Base-by-base conservation (phyloP, 306 rosid genomes). In the Albizia julibrissin region DNA sequence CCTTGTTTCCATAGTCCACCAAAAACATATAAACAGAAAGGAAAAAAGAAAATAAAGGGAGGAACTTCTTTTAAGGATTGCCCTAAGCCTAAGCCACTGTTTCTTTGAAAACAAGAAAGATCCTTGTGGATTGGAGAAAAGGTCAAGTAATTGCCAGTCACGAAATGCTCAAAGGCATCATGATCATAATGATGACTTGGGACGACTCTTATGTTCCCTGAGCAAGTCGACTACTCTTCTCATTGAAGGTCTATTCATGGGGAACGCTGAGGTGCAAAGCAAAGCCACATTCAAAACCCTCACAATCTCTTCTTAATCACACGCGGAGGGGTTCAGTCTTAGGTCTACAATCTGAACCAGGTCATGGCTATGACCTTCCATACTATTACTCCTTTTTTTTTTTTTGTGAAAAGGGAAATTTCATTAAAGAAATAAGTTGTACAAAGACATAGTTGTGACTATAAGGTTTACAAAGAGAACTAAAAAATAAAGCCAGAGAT, bases 201-300 rank as follows among this genome's bases (percentile, higher is more conserved):
- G 10, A 71, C 39, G 27, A 71, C 65, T 10, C 73, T 83, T 90
- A 70, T 12, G 73, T 37, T 78, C 88, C 42, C 69, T 87, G 9
- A 92, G 85, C 86, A 92, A 69, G 16, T 89, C 91, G 11, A 92
- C 90, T 68, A 87, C 94, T 67, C 46, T 86, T 87, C 91, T 82
- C 97, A 92, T 92, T 70, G 97, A 84, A 26, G 94, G 94, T 67
- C 94, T 86, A 46, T 75, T 80, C 8, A 77, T 79, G 29, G 97
- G 97, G 80, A 87, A 74, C 0, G 82, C 42, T 1, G 92, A 72
- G 62, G 91, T 87, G 54, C 97, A 92, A 69, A 89, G 76, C 47
- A 89, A 74, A 34, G 97, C 94, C 69, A 92, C 90, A 79, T 79
- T 73, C 83, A 92, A 49, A 68, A 90, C 91, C 72, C 77, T 90